Evolutionary conservation across 352 stramenopile genomes (phyloP), one percentile per base, ranked within the genome.

Genomic region (Phytophthora europaea): DNA sequence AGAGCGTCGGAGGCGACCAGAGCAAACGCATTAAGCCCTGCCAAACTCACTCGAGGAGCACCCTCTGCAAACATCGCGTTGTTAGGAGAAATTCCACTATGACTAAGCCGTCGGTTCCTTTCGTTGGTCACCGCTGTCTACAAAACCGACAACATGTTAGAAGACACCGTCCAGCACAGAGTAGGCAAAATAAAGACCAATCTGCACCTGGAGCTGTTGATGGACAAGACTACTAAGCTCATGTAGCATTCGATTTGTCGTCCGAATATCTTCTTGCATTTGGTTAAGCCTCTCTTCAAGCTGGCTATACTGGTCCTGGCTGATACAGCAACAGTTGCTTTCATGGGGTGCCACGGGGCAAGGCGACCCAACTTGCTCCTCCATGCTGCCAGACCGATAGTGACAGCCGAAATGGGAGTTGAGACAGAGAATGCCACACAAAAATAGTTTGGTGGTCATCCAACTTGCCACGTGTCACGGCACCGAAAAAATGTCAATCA

Each of bases 281-380:
- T 61, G 43, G 18, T 70, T 34, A n/a, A 70, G 43, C 3, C 53
- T 60, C 13, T 55, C 60, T 55, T 74, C 59, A 13, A 70, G 36
- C 10, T 47, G 28, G 13, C 28, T 60, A 16, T 34, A 70, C 23
- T 65, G 53, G 9, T 61, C 50, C 4, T 48, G 51, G 1, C 22
- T 59, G 8, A 65, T 70, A 15, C 28, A 53, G 48, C 13, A 13
- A 12, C 12, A 22, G 45, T 23, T 58, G 53, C 53, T 58, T 52
- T 54, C 31, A 56, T 36, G 15, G 53, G 40, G 28, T 68, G 40
- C 4, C 16, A 28, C n/a, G 9, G 40, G 51, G 9, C 28, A 56
- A 33, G 12, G 5, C 1, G 45, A 53, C 18, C 48, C 59, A 54
- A 59, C 43, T n/a, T 18, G 33, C 20, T 72, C 22, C 13, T 67